Evolutionary conservation across 2,329 filamentous ascomycete species (phyloP).

Genomic region (Aspergillus luchuensis): DNA sequence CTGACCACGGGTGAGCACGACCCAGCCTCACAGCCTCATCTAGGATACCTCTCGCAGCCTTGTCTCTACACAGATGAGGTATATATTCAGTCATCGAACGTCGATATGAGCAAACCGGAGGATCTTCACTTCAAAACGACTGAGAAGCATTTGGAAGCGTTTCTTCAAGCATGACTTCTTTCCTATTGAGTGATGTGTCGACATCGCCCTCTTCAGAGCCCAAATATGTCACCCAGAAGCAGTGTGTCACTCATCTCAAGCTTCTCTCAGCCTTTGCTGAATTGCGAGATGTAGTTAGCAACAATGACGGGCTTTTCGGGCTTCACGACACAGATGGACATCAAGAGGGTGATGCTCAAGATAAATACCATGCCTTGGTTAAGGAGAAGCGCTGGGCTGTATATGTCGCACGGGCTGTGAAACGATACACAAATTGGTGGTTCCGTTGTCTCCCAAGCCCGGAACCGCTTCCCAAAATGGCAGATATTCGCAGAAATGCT

Average conservation of each 20-base stretch:
- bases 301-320: constrained; percentile 67
- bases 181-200: not conserved
- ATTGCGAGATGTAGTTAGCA: constrained; percentile 69
- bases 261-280: constrained; percentile 67
- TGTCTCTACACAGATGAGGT: too few species aligned
- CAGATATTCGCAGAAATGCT: not conserved
- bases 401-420: constrained; percentile 67
- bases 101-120: too few species aligned
- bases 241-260: constrained; percentile 72
- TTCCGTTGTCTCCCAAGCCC: constrained; percentile 19
- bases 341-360: constrained; percentile 32
- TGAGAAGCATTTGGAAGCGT: not conserved
- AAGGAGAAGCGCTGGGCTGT: constrained; percentile 73
- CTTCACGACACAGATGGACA: constrained; percentile 53
- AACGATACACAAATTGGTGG: constrained; percentile 70
- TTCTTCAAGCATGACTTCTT: not conserved
- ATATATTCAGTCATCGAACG: too few species aligned
- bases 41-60: too few species aligned
- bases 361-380: constrained; percentile 53
- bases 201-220: not conserved
- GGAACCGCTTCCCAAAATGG: not conserved
- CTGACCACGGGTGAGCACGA: too few species aligned
- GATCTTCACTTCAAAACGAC: too few species aligned
- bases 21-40: too few species aligned
- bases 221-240: not conserved